Base-by-base conservation (phyloP, 164 flowering plant genomes). In the Aristolochia fimbriata region DNA sequence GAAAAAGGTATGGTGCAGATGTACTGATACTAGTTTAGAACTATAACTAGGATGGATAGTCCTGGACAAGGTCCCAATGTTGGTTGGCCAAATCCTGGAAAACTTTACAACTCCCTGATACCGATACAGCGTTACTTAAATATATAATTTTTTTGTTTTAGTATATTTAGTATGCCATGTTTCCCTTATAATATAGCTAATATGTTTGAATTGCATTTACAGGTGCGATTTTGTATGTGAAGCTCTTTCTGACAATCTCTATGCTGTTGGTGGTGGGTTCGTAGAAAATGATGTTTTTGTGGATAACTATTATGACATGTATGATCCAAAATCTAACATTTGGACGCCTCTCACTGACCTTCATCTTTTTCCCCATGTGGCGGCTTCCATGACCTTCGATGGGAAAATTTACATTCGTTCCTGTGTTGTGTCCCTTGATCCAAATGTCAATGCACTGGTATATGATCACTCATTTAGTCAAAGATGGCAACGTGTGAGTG, bases 191-290 rank as follows among this genome's bases (percentile, higher is more conserved):
- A 6, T 49, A 17, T 49, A 21, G 30, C 52, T 49, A 49, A 21
- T 2, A 7, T 15, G 27, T 52, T 52, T 52, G n/a, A 22, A 22
- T 31, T 15, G 6, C 45, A 14, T 58, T 37, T 10, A 11, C 83
- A 90, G 97, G 80, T 84, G 84, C 69, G 81, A 72, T 69, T 86
- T 78, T 69, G 84, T 80, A 6, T 80, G 83, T 65, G 86, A 83
- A 71, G 79, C 80, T 62, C 51, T 84, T 59, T 70, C 81, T 58
- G 75, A 63, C 23, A 83, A 84, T 62, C 76, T 91, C 25, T 77
- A 79, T 68, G 79, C 86, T 12, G 77, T 91, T 63, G 97, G 96
- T n/a, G 96, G 97, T n/a, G n/a, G n/a, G n/a, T n/a, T n/a, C n/a
- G n/a, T n/a, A n/a, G n/a, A n/a, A n/a, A n/a, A n/a, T n/a, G n/a